phyloP scores from a whole-genome alignment of 1,284 basidiomycete genomes.

The Ganoderma leucocontextum region DNA sequence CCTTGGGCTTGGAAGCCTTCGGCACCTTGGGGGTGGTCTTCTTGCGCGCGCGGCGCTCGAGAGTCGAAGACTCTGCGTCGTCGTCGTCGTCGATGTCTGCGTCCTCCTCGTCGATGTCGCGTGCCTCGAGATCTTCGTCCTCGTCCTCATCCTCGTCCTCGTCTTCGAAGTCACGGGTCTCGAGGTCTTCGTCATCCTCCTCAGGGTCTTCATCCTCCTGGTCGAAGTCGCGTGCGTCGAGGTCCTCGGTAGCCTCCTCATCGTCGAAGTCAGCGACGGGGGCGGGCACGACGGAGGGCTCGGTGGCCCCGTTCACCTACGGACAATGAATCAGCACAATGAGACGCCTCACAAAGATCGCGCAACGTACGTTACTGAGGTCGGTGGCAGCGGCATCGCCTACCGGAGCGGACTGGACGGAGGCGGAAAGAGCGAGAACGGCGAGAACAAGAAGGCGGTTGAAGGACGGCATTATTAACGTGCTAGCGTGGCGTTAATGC shows the following conservation, averaged over 20 bases:
- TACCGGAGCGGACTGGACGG: slow-evolving; percentile 1
- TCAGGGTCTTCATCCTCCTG: neutral
- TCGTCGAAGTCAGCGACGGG: slow-evolving; percentile 3
- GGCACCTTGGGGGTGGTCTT: neutral
- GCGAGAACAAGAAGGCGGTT: slow-evolving; percentile 1
- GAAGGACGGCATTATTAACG: slow-evolving; percentile 1
- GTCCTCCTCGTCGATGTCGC: neutral
- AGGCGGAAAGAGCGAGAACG: neutral
- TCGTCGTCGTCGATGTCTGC: neutral
- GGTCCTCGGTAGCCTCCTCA: neutral
- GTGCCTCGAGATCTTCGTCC: neutral
- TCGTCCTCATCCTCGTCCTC: neutral
- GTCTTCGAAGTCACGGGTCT: neutral
- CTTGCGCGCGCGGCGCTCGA: neutral
- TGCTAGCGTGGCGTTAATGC: neutral
- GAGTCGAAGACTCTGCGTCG: neutral
- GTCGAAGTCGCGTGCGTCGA: neutral
- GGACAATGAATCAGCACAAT: neutral
- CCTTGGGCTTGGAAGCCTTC: neutral
- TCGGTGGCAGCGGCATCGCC: neutral
- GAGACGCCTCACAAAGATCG: neutral
- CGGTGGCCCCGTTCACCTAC: neutral
- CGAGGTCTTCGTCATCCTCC: neutral
- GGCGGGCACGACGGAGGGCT: neutral
- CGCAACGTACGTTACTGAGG: neutral